Percentiles rank a stretch among this genome's conserved stretches.
These are phyloP conservation scores for Paramarasmius palmivorus DNA, from an alignment of 1,284 basidiomycete species.

Conservation along the genomic window DNA sequence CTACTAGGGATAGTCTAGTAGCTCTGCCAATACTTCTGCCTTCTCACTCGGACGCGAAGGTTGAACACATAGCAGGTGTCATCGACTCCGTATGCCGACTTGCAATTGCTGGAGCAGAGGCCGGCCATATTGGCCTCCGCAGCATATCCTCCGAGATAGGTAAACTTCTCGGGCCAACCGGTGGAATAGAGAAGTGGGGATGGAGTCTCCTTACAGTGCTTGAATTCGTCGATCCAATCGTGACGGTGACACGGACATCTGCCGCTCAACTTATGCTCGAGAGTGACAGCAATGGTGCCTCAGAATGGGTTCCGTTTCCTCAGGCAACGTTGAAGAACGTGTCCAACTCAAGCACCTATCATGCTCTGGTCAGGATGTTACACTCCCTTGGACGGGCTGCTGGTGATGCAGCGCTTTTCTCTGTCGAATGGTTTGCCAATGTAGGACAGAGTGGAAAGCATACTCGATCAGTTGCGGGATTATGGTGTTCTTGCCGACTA, in stretches of 20 bases:
- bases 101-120: slow-evolving; percentile 26
- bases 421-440: slow-evolving; percentile 81
- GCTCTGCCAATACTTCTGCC: slow-evolving; percentile 74
- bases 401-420: slow-evolving; percentile 67
- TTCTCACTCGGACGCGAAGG: slow-evolving; percentile 68
- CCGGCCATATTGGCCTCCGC: slow-evolving; percentile 26
- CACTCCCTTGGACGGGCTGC: slow-evolving; percentile 68
- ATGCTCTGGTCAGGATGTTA: slow-evolving; percentile 70
- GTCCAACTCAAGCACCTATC: slow-evolving; percentile 53
- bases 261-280: slow-evolving; percentile 62
- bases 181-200: slow-evolving; percentile 88
- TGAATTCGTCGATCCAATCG: slow-evolving; percentile 61
- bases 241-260: slow-evolving; percentile 47
- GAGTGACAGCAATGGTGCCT: slow-evolving; percentile 31
- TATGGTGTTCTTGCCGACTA: slow-evolving; percentile 81
- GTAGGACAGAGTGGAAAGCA: slow-evolving; percentile 52
- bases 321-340: slow-evolving; percentile 62
- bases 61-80: slow-evolving; percentile 65
- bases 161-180: slow-evolving; percentile 75
- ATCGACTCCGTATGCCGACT: slow-evolving; percentile 71
- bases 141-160: slow-evolving; percentile 59
- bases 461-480: slow-evolving; percentile 61
- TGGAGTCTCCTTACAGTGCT: slow-evolving; percentile 79
- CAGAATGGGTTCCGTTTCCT: slow-evolving; percentile 52
- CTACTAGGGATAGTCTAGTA: slow-evolving; percentile 64